These are phyloP conservation scores for Athelia psychrophila DNA, from an alignment of 1,284 basidiomycete species.

Conservation along the genomic window DNA sequence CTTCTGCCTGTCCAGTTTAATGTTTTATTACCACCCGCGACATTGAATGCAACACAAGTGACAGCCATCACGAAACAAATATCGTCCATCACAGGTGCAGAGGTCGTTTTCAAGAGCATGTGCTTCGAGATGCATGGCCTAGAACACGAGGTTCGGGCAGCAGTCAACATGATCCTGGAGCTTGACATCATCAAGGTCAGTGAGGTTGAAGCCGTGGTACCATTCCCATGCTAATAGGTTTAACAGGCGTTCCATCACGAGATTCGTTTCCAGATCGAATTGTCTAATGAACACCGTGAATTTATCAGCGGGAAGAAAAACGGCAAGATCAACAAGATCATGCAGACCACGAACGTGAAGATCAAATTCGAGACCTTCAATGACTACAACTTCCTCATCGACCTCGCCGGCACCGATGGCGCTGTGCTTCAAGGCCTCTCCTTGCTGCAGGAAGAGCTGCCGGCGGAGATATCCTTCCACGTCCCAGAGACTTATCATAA, in stretches of 20 bases:
- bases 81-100: conserved; percentile 85
- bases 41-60: conserved; percentile 83
- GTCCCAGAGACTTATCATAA: conserved; percentile 99
- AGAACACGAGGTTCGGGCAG: conserved; percentile 87
- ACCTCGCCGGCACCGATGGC: conserved; percentile 80
- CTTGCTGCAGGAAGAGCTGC: conserved; percentile 93
- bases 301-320: conserved; percentile 99
- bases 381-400: conserved; percentile 98
- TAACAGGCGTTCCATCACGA: conserved; percentile 89
- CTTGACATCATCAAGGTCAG: conserved; percentile 85
- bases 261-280: conserved; percentile 97
- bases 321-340: conserved; percentile 98
- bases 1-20: conserved; percentile 93
- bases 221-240: conserved; percentile 4
- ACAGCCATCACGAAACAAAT: conserved; percentile 86
- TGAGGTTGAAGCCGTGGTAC: background rate
- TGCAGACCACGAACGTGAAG: conserved; percentile 94
- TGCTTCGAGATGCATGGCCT: conserved; percentile 98
- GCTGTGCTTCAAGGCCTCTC: conserved; percentile 87
- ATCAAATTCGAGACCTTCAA: conserved; percentile 99
- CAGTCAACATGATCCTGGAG: conserved; percentile 86
- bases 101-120: conserved; percentile 96
- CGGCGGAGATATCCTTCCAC: conserved; percentile 99
- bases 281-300: conserved; percentile 97
- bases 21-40: conserved; percentile 80